Percentiles rank a stretch among this genome's conserved stretches.
Conservation (phyloP, 441 rosid genomes). For the Euphorbia celastroides region DNA sequence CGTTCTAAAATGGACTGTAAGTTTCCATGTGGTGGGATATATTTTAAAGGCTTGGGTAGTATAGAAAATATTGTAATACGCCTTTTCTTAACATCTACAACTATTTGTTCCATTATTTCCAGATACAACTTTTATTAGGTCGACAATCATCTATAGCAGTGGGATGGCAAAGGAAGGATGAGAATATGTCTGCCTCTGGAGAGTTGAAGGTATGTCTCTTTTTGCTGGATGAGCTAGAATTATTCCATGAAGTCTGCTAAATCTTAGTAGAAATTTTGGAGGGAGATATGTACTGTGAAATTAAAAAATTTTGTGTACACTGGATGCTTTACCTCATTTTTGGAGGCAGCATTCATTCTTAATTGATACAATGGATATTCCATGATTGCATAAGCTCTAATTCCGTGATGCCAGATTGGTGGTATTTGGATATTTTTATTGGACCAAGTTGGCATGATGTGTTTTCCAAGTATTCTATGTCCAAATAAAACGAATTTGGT, state of each 20-base stretch:
- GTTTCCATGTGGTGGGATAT: background rate
- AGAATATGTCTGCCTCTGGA: conserved; percentile 68
- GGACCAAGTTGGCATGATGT: background rate
- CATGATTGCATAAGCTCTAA: background rate
- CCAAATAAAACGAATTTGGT: background rate
- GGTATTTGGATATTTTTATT: background rate
- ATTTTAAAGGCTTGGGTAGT: conserved; percentile 9
- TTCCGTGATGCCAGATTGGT: background rate
- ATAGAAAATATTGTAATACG: conserved; percentile 2
- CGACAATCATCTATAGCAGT: conserved; percentile 64
- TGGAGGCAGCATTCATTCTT: background rate
- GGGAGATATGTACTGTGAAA: background rate
- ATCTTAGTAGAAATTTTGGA: background rate
- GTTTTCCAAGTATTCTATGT: background rate
- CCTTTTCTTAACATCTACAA: conserved; percentile 19
- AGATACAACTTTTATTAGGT: conserved; percentile 84
- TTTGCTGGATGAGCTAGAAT: conserved; percentile 10
- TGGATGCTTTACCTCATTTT: background rate
- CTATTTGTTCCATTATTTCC: conserved; percentile 18
- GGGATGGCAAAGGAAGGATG: conserved; percentile 83
- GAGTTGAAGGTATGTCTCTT: conserved; percentile 57
- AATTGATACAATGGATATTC: background rate
- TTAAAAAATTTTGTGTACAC: background rate
- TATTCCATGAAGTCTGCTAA: background rate
- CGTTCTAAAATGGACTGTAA: background rate